Base-by-base conservation (phyloP, 2,329 filamentous ascomycete species). In the Pseudogymnoascus sp. region DNA sequence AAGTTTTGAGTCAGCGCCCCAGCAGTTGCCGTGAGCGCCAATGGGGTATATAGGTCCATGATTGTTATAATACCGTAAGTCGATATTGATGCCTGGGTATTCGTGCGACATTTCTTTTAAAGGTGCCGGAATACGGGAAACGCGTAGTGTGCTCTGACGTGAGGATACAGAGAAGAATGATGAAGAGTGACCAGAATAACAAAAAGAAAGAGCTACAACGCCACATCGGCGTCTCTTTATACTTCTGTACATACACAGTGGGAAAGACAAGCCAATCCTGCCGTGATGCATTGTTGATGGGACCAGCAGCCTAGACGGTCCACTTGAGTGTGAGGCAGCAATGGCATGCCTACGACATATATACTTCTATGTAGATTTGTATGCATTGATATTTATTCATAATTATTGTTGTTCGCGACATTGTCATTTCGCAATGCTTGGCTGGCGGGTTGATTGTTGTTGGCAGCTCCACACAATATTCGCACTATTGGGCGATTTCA, bases 11-110 rank as follows among this genome's bases (percentile, higher is more conserved):
- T 11, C 11, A n/a, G 23, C 39, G 40, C 61, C 61, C 2, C 1
- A 11, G 18, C 61, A 62, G 14, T 47, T 21, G 14, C 1, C 14
- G 8, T 62, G 61, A 12, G 61, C 23, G 14, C 23, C 61, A 26
- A 54, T 16, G 8, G 12, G 4, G 14, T 62, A 62, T 26, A 29
- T 14, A 2, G 31, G 31, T 16, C 14, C 14, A 60, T 39, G 3
- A 11, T 23, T 6, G 7, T 11, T 11, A 39, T 23, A 39, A 60
- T 21, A 6, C 34, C 34, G 37, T 5, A 61, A n/a, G 59, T 39
- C 59, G n/a, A 40, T 4, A 61, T 61, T 61, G 59, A 61, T 18
- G 59, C 59, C 59, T 11, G 59, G 59, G 34, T 61, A 61, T 61
- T 61, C 10, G 59, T 26, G 18, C 59, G 59, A 23, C 59, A 61